Base-by-base conservation (phyloP, 2,329 filamentous ascomycete species). In the Herpotrichia juniperi region DNA sequence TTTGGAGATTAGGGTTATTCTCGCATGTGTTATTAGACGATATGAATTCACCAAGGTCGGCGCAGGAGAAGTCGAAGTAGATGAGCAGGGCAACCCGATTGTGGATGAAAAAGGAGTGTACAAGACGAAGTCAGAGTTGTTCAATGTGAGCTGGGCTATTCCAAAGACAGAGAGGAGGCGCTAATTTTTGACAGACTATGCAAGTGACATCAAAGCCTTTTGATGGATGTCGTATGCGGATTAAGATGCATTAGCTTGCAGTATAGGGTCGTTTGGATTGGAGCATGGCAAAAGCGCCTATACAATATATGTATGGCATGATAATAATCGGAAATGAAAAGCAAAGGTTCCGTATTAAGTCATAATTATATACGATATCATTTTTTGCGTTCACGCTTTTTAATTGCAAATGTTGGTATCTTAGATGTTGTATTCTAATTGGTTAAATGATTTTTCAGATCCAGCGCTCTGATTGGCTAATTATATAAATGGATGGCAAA, bases 1-100 rank as follows among this genome's bases (percentile, higher is more conserved):
- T 59, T 64, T 82, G 3, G 83, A 86, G 66, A 68, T 79, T 2
- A 78, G 78, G 56, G 73, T 81, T 51, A 76, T 84, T 21, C 66
- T 85, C 19, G 81, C 78, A 12, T 68, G 64, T 49, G 59, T 67
- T 3, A 56, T 70, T 32, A 57, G 69, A 25, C 58, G 64, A 25
- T 74, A 68, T 47, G 65, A 71, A 22, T 72, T 74, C 42, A 55
- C 63, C 14, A 74, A 74, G 56, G 61, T 73, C 1, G 71, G 72
- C 0, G 54, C 64, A 12, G 71, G 70, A 7, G 68, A 66, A 46
- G 40, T 70, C 17, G 58, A 57, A 39, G 30, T 42, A 14, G 63
- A 68, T 34, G 63, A 63, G 30, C 55, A 62, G 26, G 69, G 66
- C 0, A 37, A 50, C 39, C 62, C 63, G 25, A 46, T 66, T n/a